Conservation (phyloP, 2,329 filamentous ascomycete species). For the Aspergillus sp. region DNA sequence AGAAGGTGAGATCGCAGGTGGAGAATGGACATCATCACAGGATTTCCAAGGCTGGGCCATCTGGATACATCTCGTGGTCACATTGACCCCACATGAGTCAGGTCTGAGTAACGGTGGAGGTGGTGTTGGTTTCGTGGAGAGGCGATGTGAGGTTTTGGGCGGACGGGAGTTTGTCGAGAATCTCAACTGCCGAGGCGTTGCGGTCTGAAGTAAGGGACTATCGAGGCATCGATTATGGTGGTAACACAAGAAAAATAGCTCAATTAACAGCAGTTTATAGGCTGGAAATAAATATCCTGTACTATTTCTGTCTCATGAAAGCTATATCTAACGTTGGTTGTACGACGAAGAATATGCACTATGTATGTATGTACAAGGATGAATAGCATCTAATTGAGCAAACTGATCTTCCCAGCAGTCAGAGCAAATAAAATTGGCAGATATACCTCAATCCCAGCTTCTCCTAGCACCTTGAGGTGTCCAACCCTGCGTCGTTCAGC, state of each 20-base stretch:
- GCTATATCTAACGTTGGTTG: no score
- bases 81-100: constrained; percentile 28
- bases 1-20: constrained; percentile 2
- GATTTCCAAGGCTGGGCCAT: background rate
- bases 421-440: constrained; percentile 26
- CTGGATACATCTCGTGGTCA: background rate
- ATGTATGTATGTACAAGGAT: no score
- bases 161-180: no score
- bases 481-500: constrained; percentile 27
- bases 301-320: no score
- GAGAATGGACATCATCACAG: constrained; percentile 3
- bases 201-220: no score
- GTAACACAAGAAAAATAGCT: no score
- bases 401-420: constrained; percentile 38
- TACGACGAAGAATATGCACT: no score
- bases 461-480: constrained; percentile 24
- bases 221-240: no score
- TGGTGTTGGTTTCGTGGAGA: constrained; percentile 2
- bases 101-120: constrained; percentile 23
- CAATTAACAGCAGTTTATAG: no score
- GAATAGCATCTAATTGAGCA: constrained; percentile 28
- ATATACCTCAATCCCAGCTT: constrained; percentile 24
- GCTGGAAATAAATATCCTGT: no score
- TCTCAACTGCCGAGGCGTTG: no score
- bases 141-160: background rate